A percentile compares a stretch with the other conserved stretches of the same genome.
Evolutionary conservation across 495 filamentous ascomycete genomes (phyloP).

Genomic region (Aspergillus indologenus): DNA sequence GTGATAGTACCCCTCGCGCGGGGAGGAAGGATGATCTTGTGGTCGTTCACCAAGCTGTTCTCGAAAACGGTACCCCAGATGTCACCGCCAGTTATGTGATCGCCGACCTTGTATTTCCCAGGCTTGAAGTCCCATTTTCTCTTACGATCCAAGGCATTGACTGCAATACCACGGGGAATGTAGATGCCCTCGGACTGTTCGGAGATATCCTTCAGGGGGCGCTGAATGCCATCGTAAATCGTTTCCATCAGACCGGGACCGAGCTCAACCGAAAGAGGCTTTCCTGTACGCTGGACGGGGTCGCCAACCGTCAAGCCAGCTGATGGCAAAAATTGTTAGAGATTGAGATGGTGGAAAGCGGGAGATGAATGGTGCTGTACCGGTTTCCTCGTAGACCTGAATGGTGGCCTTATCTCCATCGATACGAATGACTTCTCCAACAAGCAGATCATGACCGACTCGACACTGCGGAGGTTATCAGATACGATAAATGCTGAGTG

Average conservation of each 20-base stretch:
- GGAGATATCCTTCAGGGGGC: slow-evolving; percentile 82
- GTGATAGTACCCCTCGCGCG: slow-evolving; percentile 90
- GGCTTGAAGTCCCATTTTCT: slow-evolving; percentile 96
- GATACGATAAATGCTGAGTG: slow-evolving; percentile 9
- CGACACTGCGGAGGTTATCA: slow-evolving; percentile 54
- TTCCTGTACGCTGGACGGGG: slow-evolving; percentile 83
- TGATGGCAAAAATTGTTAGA: slow-evolving; percentile 29
- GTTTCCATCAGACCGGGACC: slow-evolving; percentile 97
- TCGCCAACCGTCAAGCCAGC: slow-evolving; percentile 96
- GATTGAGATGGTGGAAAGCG: slow-evolving; percentile 22
- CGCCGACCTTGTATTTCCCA: slow-evolving; percentile 79
- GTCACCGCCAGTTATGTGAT: slow-evolving; percentile 94
- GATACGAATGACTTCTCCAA: slow-evolving; percentile 98
- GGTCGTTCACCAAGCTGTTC: slow-evolving; percentile 91
- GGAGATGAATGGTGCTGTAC: slow-evolving; percentile 45
- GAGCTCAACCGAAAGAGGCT: slow-evolving; percentile 94
- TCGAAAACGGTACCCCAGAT: slow-evolving; percentile 92
- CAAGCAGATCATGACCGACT: slow-evolving; percentile 84
- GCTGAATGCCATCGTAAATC: slow-evolving; percentile 98
- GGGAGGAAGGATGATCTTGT: slow-evolving; percentile 94
- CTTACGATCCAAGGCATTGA: slow-evolving; percentile 80
- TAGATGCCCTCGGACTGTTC: slow-evolving; percentile 81
- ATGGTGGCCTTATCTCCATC: slow-evolving; percentile 93
- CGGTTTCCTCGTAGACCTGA: slow-evolving; percentile 98
- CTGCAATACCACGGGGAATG: slow-evolving; percentile 91